Evolutionary conservation across 169 alveolate species (phyloP), one percentile per base, ranked within the genome.

Genomic region (Eimeria tenella): DNA sequence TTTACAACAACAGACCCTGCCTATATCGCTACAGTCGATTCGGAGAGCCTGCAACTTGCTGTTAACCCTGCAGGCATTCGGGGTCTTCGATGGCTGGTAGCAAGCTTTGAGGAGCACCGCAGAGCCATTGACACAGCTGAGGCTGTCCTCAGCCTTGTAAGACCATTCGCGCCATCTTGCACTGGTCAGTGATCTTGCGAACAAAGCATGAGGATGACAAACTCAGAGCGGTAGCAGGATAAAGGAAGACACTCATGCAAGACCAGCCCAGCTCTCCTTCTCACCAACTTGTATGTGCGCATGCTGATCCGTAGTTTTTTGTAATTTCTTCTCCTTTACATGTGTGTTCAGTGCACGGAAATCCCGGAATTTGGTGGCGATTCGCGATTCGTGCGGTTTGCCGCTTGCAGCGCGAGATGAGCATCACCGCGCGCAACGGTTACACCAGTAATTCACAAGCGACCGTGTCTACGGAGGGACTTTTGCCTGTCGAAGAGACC

Each of bases 291-390:
- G 42, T 31, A 31, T 31, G 42, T 2, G 42, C 42, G 42, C 42
- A 31, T 31, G 42, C 42, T 31, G 42, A 31, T 31, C 42, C 42
- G 42, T 31, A 31, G 42, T 31, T 31, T 31, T 31, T 31, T 31
- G 42, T 31, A 0, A 31, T 2, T 17, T 7, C 52, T 50, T 25
- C 23, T 71, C 82, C 62, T 25, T 31, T n/a, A 8, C 52, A 17
- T 75, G 79, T 13, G 81, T 56, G 11, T 84, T 84, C 91, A 84
- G 91, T 84, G 25, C 63, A 4, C 7, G 81, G 91, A 17, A 84
- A 62, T 62, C 75, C 81, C 63, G 52, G 91, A 23, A 84, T 84
- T 42, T 84, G 91, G 91, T 84, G 91, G 91, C 91, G 91, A 42
- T 84, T 84, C 53, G 91, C 91, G 0, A 84, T 84, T 15, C 91